A percentile compares a stretch with the other conserved stretches of the same genome.
phyloP scores from a whole-genome alignment of 768 basidiomycete genomes.

The Pisolithus microcarpus region DNA sequence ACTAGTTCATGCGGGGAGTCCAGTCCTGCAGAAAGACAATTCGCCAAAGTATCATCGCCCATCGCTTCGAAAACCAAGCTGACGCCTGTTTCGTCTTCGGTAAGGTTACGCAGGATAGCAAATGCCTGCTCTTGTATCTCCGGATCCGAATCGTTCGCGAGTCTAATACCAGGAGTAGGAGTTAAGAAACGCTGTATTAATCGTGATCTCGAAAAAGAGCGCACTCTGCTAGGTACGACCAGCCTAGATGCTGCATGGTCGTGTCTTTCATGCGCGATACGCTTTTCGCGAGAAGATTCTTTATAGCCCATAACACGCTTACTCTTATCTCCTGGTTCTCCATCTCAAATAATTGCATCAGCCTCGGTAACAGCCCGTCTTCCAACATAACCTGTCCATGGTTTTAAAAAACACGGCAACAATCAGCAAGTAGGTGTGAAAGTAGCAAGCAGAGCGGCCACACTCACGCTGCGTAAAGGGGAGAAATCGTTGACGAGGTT shows the following conservation, averaged over 20 bases:
- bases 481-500: constrained; percentile 87
- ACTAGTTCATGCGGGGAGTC: constrained; percentile 48
- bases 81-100: constrained; percentile 59
- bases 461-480: constrained; percentile 61
- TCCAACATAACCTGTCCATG: constrained; percentile 51
- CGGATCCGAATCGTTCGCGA: constrained; percentile 45
- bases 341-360: constrained; percentile 50
- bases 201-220: constrained; percentile 13
- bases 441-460: neutral
- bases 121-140: constrained; percentile 67
- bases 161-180: constrained; percentile 28
- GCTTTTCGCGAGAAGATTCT: constrained; percentile 71
- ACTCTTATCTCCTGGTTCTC: constrained; percentile 52
- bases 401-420: neutral
- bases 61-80: constrained; percentile 52
- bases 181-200: neutral
- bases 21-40: constrained; percentile 41
- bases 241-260: constrained; percentile 65
- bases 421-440: neutral
- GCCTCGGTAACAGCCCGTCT: constrained; percentile 56
- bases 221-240: constrained; percentile 53
- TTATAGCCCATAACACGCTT: constrained; percentile 62
- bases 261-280: constrained; percentile 50
- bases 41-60: constrained; percentile 38
- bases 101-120: constrained; percentile 58